phyloP scores from a whole-genome alignment of 2,329 filamentous ascomycete species.

The Epichloe scottii region DNA sequence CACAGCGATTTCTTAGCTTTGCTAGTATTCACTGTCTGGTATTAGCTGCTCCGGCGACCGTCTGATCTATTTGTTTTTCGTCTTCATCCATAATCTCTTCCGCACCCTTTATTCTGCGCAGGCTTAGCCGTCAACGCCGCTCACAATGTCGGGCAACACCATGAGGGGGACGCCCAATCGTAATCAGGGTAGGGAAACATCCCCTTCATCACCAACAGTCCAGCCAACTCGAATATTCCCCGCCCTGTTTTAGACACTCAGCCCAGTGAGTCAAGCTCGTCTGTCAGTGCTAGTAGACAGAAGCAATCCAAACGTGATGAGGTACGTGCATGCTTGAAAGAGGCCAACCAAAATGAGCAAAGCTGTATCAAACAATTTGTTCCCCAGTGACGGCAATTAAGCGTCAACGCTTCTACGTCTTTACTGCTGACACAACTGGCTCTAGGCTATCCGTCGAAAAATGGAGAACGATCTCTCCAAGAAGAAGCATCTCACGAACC shows the following conservation, averaged over 20 bases:
- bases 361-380: neutral
- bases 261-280: constrained; percentile 49
- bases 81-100: neutral
- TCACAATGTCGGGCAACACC: constrained; percentile 45
- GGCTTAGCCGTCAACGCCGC: neutral
- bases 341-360: neutral
- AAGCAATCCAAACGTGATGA: constrained; percentile 98
- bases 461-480: constrained; percentile 97
- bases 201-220: constrained; percentile 49
- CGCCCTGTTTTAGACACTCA: constrained; percentile 55
- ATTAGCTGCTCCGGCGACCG: neutral
- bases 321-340: constrained; percentile 43
- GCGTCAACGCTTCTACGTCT: neutral
- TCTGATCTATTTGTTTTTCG: neutral
- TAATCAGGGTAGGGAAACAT: constrained; percentile 42
- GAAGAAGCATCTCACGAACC: constrained; percentile 73
- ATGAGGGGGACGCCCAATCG: constrained; percentile 59
- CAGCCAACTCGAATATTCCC: constrained; percentile 52
- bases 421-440: constrained; percentile 3
- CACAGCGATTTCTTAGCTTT: neutral
- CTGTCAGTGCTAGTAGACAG: constrained; percentile 83
- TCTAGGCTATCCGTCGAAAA: constrained; percentile 86
- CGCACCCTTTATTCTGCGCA: neutral
- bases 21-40: neutral
- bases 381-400: neutral